Evolutionary conservation across 2,329 filamentous ascomycete genomes (phyloP).

Genomic region (Ophiosphaerella herpotricha): DNA sequence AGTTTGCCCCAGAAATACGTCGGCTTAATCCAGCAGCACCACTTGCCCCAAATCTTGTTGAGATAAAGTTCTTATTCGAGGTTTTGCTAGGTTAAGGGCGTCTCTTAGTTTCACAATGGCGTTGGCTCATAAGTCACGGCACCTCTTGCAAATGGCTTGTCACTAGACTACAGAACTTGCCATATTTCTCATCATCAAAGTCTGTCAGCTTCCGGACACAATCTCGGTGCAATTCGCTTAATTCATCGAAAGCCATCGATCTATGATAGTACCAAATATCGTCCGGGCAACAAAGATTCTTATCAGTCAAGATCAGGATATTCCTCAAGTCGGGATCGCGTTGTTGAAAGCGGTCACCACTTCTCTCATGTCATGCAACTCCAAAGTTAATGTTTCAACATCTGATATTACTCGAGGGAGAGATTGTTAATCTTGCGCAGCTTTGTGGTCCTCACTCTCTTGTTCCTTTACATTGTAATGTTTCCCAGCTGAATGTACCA

Average conservation of each 20-base stretch:
- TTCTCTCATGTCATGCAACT: slow-evolving; percentile 7
- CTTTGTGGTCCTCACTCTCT: slow-evolving; percentile 4
- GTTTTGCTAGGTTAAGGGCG: too few relatives aligned
- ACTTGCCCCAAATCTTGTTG: slow-evolving; percentile 34
- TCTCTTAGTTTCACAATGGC: slow-evolving; percentile 35
- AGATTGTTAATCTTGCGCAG: slow-evolving; percentile 1
- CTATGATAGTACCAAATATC: slow-evolving; percentile 5
- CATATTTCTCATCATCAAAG: slow-evolving; percentile 4
- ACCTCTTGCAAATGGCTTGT: slow-evolving; percentile 1
- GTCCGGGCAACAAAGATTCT: neutral
- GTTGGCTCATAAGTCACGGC: slow-evolving; percentile 3
- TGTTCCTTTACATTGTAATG: slow-evolving; percentile 3
- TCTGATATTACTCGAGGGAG: slow-evolving; percentile 3
- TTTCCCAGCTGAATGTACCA: slow-evolving; percentile 4
- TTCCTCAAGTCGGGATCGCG: neutral
- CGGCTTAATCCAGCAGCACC: slow-evolving; percentile 57
- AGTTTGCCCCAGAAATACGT: slow-evolving; percentile 32
- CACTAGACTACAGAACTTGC: neutral
- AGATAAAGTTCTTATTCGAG: too few relatives aligned
- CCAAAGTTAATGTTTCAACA: neutral
- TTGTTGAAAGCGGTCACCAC: slow-evolving; percentile 1
- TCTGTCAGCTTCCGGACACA: neutral
- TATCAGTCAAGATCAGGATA: neutral
- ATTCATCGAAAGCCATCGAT: neutral
- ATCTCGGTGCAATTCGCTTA: neutral